phyloP scores from a whole-genome alignment of 306 rosid genomes.

The Quercus robur region DNA sequence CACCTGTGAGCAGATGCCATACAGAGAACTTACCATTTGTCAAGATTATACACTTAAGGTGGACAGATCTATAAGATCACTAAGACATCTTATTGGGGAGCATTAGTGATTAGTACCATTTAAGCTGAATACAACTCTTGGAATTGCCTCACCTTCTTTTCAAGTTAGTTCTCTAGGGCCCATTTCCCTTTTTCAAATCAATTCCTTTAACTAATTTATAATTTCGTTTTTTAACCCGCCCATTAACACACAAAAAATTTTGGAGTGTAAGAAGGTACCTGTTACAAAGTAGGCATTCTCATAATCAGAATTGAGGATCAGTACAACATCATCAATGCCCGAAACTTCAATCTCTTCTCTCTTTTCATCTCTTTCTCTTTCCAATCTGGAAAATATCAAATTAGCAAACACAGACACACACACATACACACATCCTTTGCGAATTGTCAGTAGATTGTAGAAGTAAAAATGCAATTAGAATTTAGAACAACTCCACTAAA shows the following conservation, averaged over 20 bases:
- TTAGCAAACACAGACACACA: neutral
- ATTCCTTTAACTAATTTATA: too few relatives aligned
- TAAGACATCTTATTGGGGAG: slow-evolving; percentile 41
- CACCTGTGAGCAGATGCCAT: neutral
- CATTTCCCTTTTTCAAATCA: too few relatives aligned
- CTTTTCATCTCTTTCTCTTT: slow-evolving; percentile 22
- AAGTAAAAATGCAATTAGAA: neutral
- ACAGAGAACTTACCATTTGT: neutral
- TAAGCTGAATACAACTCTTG: too few relatives aligned
- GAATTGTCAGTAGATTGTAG: neutral
- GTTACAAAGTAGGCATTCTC: too few relatives aligned
- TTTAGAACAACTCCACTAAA: neutral
- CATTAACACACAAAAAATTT: too few relatives aligned
- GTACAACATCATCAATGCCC: slow-evolving; percentile 28
- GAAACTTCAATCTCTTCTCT: slow-evolving; percentile 39
- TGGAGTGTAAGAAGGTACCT: too few relatives aligned
- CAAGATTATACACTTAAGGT: too few relatives aligned
- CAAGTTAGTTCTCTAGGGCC: too few relatives aligned
- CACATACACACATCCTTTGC: neutral
- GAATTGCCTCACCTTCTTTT: too few relatives aligned
- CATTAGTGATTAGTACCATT: too few relatives aligned
- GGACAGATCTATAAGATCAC: slow-evolving; percentile 43
- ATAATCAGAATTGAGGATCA: too few relatives aligned
- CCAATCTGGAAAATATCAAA: slow-evolving; percentile 18
- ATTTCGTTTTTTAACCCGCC: too few relatives aligned